A percentile compares a stretch with the other conserved stretches of the same genome.
Evolutionary conservation across 371 early-diverging fungal genomes (phyloP).

Genomic region (Rhizopus stolonifer): DNA sequence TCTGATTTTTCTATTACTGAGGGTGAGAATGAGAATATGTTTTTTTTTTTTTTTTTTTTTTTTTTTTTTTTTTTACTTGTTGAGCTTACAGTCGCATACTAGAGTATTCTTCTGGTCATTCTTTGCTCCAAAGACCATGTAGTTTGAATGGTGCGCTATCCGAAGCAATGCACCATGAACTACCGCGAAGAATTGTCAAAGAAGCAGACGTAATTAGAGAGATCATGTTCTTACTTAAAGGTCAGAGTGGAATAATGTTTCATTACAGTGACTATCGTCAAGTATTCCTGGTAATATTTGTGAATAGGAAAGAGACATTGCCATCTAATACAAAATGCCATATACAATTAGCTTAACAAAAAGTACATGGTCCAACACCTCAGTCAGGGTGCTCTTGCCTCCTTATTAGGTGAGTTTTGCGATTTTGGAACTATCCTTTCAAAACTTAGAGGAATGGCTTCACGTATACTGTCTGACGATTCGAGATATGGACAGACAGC

Average conservation of each 20-base stretch:
- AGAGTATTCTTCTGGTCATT: not conserved
- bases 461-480: constrained; percentile 6
- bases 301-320: too few relatives aligned
- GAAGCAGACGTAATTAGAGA: constrained; percentile 35
- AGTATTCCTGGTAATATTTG: constrained; percentile 13
- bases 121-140: constrained; percentile 18
- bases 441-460: constrained; percentile 17
- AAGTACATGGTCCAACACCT: constrained; percentile 18
- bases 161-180: not conserved
- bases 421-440: constrained; percentile 25
- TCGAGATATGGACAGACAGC: constrained; percentile 34
- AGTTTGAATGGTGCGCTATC: constrained; percentile 6
- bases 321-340: too few relatives aligned
- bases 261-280: constrained; percentile 3
- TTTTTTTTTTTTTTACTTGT: too few relatives aligned
- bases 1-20: not conserved
- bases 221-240: constrained; percentile 32
- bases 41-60: too few relatives aligned
- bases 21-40: constrained; percentile 1
- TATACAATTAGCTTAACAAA: constrained; percentile 8
- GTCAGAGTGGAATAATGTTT: constrained; percentile 29
- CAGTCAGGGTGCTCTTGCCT: constrained; percentile 16
- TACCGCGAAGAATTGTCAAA: constrained; percentile 10
- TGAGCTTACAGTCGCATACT: too few relatives aligned
- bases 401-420: constrained; percentile 26